Evolutionary conservation across 2,329 filamentous ascomycete species (phyloP).

Genomic region (Pseudogymnoascus sp.): DNA sequence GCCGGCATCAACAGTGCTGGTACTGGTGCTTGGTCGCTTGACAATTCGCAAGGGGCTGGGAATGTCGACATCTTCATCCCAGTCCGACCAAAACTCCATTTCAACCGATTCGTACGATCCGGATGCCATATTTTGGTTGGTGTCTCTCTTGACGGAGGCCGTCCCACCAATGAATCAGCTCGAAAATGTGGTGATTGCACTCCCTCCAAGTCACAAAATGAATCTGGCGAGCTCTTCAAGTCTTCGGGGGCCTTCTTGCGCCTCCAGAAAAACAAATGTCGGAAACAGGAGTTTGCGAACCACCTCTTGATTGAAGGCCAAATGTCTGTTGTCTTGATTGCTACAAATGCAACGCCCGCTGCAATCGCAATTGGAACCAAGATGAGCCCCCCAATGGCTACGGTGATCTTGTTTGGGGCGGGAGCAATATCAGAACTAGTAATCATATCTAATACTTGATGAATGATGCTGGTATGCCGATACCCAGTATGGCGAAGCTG

Average conservation of each 20-base stretch:
- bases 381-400: constrained; percentile 36
- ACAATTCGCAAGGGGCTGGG: constrained; percentile 7
- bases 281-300: constrained; percentile 12
- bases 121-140: constrained; percentile 29
- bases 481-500: constrained; percentile 1
- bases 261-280: constrained; percentile 12
- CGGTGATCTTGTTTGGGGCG: constrained; percentile 28
- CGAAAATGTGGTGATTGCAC: constrained; percentile 23
- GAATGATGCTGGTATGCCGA: constrained; percentile 11
- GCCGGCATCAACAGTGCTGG: not conserved
- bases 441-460: constrained; percentile 27
- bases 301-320: constrained; percentile 16
- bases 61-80: not conserved
- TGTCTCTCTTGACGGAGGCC: constrained; percentile 10
- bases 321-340: constrained; percentile 22
- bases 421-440: constrained; percentile 12
- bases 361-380: constrained; percentile 38
- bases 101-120: constrained; percentile 21
- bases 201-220: constrained; percentile 30
- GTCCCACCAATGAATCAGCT: constrained; percentile 22
- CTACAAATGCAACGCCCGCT: constrained; percentile 26
- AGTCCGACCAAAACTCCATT: constrained; percentile 24
- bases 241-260: constrained; percentile 24
- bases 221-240: constrained; percentile 29
- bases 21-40: not conserved